Conservation (phyloP, 2,329 filamentous ascomycete genomes). For the Amauroascus niger region DNA sequence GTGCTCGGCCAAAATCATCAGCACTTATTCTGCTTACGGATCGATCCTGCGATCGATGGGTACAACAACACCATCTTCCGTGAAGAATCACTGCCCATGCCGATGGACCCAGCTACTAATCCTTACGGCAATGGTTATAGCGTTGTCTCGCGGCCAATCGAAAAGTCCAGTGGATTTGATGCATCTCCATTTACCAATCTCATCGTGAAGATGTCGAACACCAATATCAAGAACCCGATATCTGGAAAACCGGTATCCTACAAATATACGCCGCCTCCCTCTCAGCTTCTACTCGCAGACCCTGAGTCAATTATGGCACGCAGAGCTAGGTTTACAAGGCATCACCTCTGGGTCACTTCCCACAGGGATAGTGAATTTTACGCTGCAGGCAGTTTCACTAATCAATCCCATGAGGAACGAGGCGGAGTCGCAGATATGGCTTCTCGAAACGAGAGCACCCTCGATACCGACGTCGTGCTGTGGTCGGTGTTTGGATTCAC, state of each 20-base stretch:
- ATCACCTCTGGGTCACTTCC: slow-evolving; percentile 45
- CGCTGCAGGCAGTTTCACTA: slow-evolving; percentile 41
- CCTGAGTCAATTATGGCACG: slow-evolving; percentile 36
- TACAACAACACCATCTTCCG: slow-evolving; percentile 46
- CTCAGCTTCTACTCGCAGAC: slow-evolving; percentile 42
- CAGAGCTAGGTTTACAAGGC: slow-evolving; percentile 42
- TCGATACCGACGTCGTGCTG: slow-evolving; percentile 41
- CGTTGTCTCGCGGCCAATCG: slow-evolving; percentile 42
- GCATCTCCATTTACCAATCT: slow-evolving; percentile 42
- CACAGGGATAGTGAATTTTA: slow-evolving; percentile 43
- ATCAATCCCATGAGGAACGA: slow-evolving; percentile 37
- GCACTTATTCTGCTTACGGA: slow-evolving; percentile 56
- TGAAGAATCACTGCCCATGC: slow-evolving; percentile 45
- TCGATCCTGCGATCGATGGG: slow-evolving; percentile 55
- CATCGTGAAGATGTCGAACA: slow-evolving; percentile 44
- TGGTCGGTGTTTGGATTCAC: slow-evolving; percentile 45
- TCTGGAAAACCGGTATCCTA: slow-evolving; percentile 39
- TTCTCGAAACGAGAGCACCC: slow-evolving; percentile 34
- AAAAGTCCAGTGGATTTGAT: slow-evolving; percentile 42
- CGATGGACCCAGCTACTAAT: slow-evolving; percentile 46
- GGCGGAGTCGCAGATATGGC: slow-evolving; percentile 40
- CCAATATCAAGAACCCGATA: slow-evolving; percentile 35
- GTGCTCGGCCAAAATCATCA: slow-evolving; percentile 61
- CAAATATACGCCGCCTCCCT: slow-evolving; percentile 41
- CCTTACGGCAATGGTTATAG: slow-evolving; percentile 54